Conservation (phyloP, 345 rosid genomes). For the Corchorus capsularis region DNA sequence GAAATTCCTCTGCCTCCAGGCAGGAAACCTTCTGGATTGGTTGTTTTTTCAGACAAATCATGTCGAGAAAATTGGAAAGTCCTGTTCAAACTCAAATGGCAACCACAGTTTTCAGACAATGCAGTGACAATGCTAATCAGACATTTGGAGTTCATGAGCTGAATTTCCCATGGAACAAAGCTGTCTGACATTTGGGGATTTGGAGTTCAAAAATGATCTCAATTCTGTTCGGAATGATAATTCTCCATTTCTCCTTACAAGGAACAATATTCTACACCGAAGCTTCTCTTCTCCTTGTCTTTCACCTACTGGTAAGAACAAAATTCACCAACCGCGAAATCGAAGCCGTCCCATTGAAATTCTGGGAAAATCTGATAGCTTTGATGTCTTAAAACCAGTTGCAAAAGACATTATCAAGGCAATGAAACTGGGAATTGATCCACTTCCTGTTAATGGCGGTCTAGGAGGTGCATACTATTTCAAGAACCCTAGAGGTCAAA, state of each 20-base stretch:
- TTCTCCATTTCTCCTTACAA: constrained; percentile 81
- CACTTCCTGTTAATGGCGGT: constrained; percentile 73
- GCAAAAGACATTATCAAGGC: constrained; percentile 79
- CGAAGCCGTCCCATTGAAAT: constrained; percentile 88
- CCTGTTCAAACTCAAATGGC: constrained; percentile 99
- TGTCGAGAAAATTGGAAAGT: constrained; percentile 86
- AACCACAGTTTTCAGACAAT: constrained; percentile 74
- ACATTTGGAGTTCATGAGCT: constrained; percentile 84
- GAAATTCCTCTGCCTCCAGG: constrained; percentile 46
- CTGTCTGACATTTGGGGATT: constrained; percentile 79
- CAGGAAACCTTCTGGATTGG: constrained; percentile 21
- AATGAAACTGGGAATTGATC: constrained; percentile 84
- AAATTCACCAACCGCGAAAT: constrained; percentile 60
- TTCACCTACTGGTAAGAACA: constrained; percentile 81
- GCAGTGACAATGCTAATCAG: constrained; percentile 88
- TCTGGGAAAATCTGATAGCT: constrained; percentile 60
- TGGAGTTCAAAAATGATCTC: constrained; percentile 82
- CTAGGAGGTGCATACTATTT: constrained; percentile 97
- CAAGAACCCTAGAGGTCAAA: constrained; percentile 67
- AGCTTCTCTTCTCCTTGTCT: constrained; percentile 99
- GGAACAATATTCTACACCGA: constrained; percentile 67
- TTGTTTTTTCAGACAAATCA: constrained; percentile 48
- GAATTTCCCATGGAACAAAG: constrained; percentile 79
- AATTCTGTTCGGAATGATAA: constrained; percentile 76
- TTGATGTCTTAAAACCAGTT: constrained; percentile 45